Conservation (phyloP, 2,329 filamentous ascomycete species). For the Penicillium sp. region DNA sequence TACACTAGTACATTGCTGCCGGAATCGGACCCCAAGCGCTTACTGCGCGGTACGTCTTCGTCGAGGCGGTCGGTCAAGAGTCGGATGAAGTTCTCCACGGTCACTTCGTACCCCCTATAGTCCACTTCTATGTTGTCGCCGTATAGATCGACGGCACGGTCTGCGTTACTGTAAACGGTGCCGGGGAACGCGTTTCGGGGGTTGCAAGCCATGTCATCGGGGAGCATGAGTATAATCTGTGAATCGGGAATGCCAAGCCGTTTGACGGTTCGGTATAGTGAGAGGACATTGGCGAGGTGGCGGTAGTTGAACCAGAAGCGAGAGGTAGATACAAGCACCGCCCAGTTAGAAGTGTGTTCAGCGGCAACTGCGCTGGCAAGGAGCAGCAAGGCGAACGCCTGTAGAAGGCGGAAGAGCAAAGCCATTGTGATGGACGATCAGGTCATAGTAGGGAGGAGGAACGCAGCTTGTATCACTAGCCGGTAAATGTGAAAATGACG, state of each 20-base stretch:
- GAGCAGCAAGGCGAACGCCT: slow-evolving; percentile 27
- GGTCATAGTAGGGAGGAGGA: slow-evolving; percentile 16
- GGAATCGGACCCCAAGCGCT: slow-evolving; percentile 89
- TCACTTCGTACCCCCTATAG: slow-evolving; percentile 96
- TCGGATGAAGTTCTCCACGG: slow-evolving; percentile 97
- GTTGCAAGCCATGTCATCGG: slow-evolving; percentile 99
- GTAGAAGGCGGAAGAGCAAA: slow-evolving; percentile 24
- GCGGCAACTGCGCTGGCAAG: slow-evolving; percentile 23
- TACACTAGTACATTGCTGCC: slow-evolving; percentile 96
- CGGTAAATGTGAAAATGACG: neutral
- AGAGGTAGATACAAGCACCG: slow-evolving; percentile 95
- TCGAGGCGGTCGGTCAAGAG: slow-evolving; percentile 91
- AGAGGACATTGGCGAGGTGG: slow-evolving; percentile 95
- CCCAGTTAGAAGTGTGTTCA: slow-evolving; percentile 94
- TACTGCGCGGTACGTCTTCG: slow-evolving; percentile 91
- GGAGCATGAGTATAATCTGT: slow-evolving; percentile 99
- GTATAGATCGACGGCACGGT: slow-evolving; percentile 91
- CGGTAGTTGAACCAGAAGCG: slow-evolving; percentile 99
- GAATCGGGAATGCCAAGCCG: slow-evolving; percentile 95
- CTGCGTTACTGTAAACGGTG: slow-evolving; percentile 97
- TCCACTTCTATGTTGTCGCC: slow-evolving; percentile 99
- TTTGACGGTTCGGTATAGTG: slow-evolving; percentile 96
- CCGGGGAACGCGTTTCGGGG: slow-evolving; percentile 96
- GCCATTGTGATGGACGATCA: slow-evolving; percentile 27
- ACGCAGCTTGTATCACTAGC: slow-evolving; percentile 4